These are phyloP conservation scores for Metarhizium brunneum DNA, from an alignment of 2,329 filamentous ascomycete species.

Conservation along the genomic window DNA sequence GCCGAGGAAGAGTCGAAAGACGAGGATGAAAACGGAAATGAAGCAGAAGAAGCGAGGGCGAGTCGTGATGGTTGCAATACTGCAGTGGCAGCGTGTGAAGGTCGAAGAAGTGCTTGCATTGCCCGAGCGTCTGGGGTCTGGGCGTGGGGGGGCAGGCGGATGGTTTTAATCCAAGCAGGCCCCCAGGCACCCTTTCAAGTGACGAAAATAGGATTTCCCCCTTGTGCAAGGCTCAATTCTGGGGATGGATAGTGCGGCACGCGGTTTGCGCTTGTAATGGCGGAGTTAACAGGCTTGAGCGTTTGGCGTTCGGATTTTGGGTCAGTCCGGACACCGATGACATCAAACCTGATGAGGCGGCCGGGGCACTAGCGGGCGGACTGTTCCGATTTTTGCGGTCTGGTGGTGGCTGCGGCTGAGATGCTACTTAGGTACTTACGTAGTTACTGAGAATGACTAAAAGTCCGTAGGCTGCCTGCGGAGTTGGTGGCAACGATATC, in stretches of 20 bases:
- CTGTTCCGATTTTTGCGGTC: not conserved
- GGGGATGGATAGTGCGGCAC: constrained; percentile 1
- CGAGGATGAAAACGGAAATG: constrained; percentile 6
- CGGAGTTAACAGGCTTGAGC: constrained; percentile 10
- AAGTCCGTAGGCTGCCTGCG: too few relatives aligned
- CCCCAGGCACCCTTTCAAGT: too few relatives aligned
- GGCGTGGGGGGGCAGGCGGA: not conserved
- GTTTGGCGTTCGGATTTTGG: constrained; percentile 8
- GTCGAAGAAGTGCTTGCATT: not conserved
- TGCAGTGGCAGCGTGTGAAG: not conserved
- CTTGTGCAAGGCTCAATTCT: too few relatives aligned
- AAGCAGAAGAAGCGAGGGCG: not conserved
- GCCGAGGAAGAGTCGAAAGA: constrained; percentile 7
- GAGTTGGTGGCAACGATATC: too few relatives aligned
- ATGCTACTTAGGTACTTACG: not conserved
- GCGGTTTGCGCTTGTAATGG: not conserved
- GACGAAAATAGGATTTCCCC: too few relatives aligned
- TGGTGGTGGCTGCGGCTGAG: not conserved
- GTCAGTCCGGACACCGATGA: constrained; percentile 8
- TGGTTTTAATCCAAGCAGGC: not conserved
- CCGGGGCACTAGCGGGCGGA: not conserved
- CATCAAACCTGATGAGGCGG: not conserved
- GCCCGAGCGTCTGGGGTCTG: not conserved
- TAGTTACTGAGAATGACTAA: too few relatives aligned
- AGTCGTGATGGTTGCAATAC: not conserved